Evolutionary conservation across 306 rosid genomes (phyloP), one percentile per base, ranked within the genome.

Genomic region (Macrotyloma uniflorum): DNA sequence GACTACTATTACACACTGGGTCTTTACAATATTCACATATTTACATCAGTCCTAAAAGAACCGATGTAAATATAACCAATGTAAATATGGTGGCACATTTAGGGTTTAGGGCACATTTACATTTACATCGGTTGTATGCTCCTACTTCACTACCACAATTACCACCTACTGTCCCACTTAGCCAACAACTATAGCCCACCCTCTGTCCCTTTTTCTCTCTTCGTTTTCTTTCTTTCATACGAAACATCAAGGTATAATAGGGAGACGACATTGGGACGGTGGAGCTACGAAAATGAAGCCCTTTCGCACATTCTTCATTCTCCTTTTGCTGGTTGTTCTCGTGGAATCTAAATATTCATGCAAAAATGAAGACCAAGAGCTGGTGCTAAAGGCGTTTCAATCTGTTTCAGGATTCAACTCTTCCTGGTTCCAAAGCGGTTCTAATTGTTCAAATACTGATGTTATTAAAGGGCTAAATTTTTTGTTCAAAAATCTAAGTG

Each of bases 331-430:
- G 32, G 15, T 85, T 53, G 26, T 80, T 6, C 10, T 67, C 1
- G 88, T 30, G 18, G 87, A 87, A 62, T 54, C 58, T 50, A 7
- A 57, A 57, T n/a, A n/a, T 68, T 70, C 87, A 30, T 95, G 98
- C 86, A 83, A 86, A 45, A 77, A 57, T 18, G 63, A 70, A 65
- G 93, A 95, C 83, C 85, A 38, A 0, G 83, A 70, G 7, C 83
- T 88, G 5, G 26, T 93, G 12, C 76, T 67, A 13, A 87, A 80
- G 67, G 96, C 96, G 19, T 95, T 95, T 76, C 70, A 79, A 80
- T 90, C 85, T 12, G 91, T 95, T 55, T 67, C 89, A n/a, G 85
- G 89, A 66, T 95, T 91, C 86, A 83, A 91, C 43, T 13, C 70
- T 68, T 87, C 90, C 1, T 87, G 85, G 90, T 78, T 93, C 57